Percentiles rank a stretch among this genome's conserved stretches.
Evolutionary conservation across 1,284 basidiomycete genomes (phyloP).

Genomic region (Tylopilus sp.): DNA sequence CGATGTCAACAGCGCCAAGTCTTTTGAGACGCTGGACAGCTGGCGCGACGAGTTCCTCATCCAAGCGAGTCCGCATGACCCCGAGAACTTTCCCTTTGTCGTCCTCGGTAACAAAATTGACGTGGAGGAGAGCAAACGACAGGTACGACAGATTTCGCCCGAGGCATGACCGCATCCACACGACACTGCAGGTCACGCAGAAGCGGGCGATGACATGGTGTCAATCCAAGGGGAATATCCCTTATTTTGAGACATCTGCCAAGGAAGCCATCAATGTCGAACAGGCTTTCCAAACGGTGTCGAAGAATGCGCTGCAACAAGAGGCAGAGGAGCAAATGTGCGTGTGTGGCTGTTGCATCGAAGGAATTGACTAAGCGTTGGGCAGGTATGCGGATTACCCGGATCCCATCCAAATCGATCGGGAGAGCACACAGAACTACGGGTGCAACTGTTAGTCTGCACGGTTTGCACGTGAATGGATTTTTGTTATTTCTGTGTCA

Average conservation of each 20-base stretch:
- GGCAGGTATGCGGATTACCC: conserved; percentile 95
- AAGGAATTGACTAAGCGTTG: conserved; percentile 15
- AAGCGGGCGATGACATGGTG: conserved; percentile 99
- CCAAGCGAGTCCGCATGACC: conserved; percentile 96
- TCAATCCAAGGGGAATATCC: conserved; percentile 98
- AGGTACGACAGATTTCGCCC: conserved; percentile 52
- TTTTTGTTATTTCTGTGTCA: conserved; percentile 25
- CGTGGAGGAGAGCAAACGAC: conserved; percentile 97
- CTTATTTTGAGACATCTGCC: conserved; percentile 99
- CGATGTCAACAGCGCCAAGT: conserved; percentile 98
- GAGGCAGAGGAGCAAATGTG: conserved; percentile 95
- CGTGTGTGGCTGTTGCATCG: conserved; percentile 34
- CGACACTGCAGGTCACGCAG: conserved; percentile 78
- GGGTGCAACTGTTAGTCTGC: conserved; percentile 82
- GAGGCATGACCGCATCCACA: background rate
- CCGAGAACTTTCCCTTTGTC: conserved; percentile 99
- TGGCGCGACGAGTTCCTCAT: conserved; percentile 98
- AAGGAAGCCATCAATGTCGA: conserved; percentile 99
- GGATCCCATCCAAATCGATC: conserved; percentile 97
- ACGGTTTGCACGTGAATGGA: conserved; percentile 28
- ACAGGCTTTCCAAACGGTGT: conserved; percentile 99
- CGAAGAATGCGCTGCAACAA: conserved; percentile 96
- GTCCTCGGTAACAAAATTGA: conserved; percentile 99
- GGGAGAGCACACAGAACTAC: conserved; percentile 87
- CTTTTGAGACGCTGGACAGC: conserved; percentile 96